A percentile compares a stretch with the other conserved stretches of the same genome.
phyloP scores from a whole-genome alignment of 441 rosid genomes.

The Caryocar brasiliense region DNA sequence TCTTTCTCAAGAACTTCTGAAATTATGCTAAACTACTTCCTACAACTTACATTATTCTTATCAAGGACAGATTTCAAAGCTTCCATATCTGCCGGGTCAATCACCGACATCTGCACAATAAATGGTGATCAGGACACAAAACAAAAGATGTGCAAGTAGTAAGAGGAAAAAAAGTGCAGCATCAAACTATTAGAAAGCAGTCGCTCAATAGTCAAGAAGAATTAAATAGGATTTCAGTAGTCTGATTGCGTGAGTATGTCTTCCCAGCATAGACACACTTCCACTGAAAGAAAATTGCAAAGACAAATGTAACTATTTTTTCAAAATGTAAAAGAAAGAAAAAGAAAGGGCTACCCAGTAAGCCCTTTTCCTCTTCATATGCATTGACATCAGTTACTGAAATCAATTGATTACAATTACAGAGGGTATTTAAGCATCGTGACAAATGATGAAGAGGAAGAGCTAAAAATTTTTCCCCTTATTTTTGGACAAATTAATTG shows the following conservation, averaged over 20 bases:
- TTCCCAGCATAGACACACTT: no score
- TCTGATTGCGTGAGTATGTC: no score
- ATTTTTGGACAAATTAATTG: background rate
- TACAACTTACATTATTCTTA: constrained; percentile 51
- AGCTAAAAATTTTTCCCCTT: background rate
- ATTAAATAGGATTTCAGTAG: no score
- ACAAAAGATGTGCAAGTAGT: background rate
- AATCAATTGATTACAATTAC: background rate
- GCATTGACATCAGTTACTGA: background rate
- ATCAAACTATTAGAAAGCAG: no score
- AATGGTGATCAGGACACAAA: constrained; percentile 1
- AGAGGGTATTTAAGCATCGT: no score
- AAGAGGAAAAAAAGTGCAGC: background rate
- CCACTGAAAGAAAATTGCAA: no score
- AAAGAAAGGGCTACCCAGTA: no score
- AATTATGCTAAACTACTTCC: background rate
- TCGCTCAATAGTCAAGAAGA: no score
- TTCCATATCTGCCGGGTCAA: constrained; percentile 85
- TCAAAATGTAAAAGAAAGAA: background rate
- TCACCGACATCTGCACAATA: constrained; percentile 72
- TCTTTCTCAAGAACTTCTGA: background rate
- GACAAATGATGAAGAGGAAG: background rate
- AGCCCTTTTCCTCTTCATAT: no score
- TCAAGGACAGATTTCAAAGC: constrained; percentile 69
- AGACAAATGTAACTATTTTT: no score